These are phyloP conservation scores for Ophiocordyceps robertsii DNA, from an alignment of 2,329 filamentous ascomycete species.

Conservation along the genomic window DNA sequence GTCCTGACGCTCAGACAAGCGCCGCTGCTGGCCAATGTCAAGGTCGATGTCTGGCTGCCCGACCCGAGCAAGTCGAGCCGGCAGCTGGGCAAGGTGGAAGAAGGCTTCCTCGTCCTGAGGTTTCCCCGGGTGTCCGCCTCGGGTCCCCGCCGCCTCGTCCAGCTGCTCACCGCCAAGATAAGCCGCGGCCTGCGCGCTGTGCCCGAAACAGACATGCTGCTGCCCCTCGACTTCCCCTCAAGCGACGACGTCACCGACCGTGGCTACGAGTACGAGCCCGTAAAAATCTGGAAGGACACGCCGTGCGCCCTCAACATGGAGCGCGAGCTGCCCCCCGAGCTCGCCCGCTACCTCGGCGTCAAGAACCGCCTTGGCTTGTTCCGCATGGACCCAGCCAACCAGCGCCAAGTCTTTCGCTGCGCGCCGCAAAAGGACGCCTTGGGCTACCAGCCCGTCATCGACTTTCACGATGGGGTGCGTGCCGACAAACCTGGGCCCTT, in stretches of 20 bases:
- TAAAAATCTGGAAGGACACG: slow-evolving; percentile 52
- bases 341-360: slow-evolving; percentile 53
- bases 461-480: slow-evolving; percentile 57
- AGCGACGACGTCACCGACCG: slow-evolving; percentile 40
- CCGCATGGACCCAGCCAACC: slow-evolving; percentile 43
- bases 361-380: slow-evolving; percentile 55
- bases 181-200: slow-evolving; percentile 31
- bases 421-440: slow-evolving; percentile 44
- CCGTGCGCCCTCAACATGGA: slow-evolving; percentile 42
- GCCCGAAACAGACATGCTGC: slow-evolving; percentile 49
- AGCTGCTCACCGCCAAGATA: slow-evolving; percentile 35
- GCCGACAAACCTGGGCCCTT: neutral
- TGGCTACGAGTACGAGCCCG: slow-evolving; percentile 44
- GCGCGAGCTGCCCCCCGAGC: slow-evolving; percentile 44
- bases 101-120: slow-evolving; percentile 48
- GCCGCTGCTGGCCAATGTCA: slow-evolving; percentile 57
- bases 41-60: slow-evolving; percentile 54
- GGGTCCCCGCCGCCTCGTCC: slow-evolving; percentile 34
- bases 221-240: slow-evolving; percentile 52
- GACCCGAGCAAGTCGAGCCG: slow-evolving; percentile 42
- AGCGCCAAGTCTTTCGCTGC: slow-evolving; percentile 45
- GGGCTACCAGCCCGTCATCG: slow-evolving; percentile 51
- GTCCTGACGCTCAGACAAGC: slow-evolving; percentile 59
- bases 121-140: slow-evolving; percentile 47
- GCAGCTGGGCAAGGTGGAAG: slow-evolving; percentile 36